Conservation (phyloP, 345 rosid species). For the Aquilaria sinensis region DNA sequence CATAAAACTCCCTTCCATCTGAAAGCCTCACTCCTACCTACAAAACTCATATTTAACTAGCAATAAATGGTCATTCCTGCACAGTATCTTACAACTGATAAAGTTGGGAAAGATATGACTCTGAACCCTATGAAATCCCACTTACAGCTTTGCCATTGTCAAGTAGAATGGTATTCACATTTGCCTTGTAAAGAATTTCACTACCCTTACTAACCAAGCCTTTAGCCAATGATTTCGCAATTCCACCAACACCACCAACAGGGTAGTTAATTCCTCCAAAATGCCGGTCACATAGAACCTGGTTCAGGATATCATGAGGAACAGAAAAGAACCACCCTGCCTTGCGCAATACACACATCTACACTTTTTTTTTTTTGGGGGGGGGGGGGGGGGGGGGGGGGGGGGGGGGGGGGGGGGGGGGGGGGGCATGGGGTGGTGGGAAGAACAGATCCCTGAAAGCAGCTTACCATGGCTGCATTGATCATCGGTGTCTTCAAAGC, state of each 20-base stretch:
- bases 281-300: slow-evolving; percentile 97
- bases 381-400: no score
- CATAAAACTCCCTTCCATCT: slow-evolving; percentile 74
- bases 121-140: slow-evolving; percentile 15
- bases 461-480: slow-evolving; percentile 85
- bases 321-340: slow-evolving; percentile 1
- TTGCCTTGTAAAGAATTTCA: slow-evolving; percentile 81
- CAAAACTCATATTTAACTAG: slow-evolving; percentile 15
- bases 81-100: slow-evolving; percentile 1
- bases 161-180: slow-evolving; percentile 61
- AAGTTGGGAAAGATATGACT: slow-evolving; percentile 3
- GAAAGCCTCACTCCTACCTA: slow-evolving; percentile 88
- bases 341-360: no score
- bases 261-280: slow-evolving; percentile 97
- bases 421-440: slow-evolving; percentile 1
- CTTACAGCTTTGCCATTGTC: slow-evolving; percentile 85
- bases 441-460: slow-evolving; percentile 5
- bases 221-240: slow-evolving; percentile 73
- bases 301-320: slow-evolving; percentile 17
- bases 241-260: slow-evolving; percentile 94
- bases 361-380: no score
- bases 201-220: slow-evolving; percentile 78
- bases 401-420: not conserved
- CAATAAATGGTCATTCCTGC: slow-evolving; percentile 1
- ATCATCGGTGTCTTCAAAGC: slow-evolving; percentile 94